phyloP scores from a whole-genome alignment of 75 land plant species.

The Azolla pinnata region DNA sequence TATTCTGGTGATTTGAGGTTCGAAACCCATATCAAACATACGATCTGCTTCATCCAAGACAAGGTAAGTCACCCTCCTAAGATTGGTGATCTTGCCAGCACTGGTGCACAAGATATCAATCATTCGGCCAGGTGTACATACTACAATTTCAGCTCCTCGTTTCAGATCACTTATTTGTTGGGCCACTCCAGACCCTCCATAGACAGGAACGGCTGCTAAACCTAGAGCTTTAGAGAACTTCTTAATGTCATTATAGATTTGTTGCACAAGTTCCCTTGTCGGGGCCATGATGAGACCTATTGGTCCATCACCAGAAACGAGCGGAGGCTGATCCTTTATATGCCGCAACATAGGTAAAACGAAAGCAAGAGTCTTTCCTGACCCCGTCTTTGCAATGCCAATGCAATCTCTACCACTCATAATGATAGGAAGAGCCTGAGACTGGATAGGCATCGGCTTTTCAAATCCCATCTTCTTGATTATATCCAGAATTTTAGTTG shows the following conservation, averaged over 20 bases:
- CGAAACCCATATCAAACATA: constrained; percentile 99
- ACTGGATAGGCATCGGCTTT: constrained; percentile 92
- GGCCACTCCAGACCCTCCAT: constrained; percentile 98
- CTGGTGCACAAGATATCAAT: constrained; percentile 95
- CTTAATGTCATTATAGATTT: constrained; percentile 80
- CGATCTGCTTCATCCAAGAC: constrained; percentile 99
- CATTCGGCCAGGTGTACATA: constrained; percentile 96
- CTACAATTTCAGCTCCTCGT: constrained; percentile 83
- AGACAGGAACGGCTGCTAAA: constrained; percentile 85
- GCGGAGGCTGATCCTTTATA: constrained; percentile 91
- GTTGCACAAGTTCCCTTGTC: constrained; percentile 98
- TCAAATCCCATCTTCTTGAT: constrained; percentile 80
- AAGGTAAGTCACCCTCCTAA: constrained; percentile 77
- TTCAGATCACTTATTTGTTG: constrained; percentile 97
- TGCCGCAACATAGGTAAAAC: constrained; percentile 95
- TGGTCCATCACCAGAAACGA: constrained; percentile 84
- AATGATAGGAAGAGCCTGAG: constrained; percentile 83
- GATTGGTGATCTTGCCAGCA: constrained; percentile 84
- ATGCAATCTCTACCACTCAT: constrained; percentile 99
- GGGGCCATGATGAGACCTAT: constrained; percentile 97
- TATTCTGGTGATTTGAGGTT: constrained; percentile 91
- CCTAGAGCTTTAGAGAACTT: constrained; percentile 81
- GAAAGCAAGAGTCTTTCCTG: constrained; percentile 94
- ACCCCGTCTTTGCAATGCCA: constrained; percentile 93
- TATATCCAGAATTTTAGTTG: constrained; percentile 61